Base-by-base conservation (phyloP, 352 stramenopile species). In the Globisporangium lucens region DNA sequence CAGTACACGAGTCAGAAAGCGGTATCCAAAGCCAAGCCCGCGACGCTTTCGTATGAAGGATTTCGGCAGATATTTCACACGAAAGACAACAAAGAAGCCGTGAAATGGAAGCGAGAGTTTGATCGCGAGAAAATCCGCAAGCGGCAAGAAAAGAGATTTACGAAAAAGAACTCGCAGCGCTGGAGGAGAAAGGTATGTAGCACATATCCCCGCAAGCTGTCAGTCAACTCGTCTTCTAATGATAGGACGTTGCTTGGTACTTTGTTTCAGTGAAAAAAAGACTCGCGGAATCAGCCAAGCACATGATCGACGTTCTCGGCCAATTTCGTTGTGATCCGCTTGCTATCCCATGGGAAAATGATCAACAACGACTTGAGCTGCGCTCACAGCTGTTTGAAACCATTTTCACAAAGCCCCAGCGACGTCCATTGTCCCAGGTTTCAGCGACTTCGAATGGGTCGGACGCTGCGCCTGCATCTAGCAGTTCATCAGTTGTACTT, bases 81-180 rank as follows among this genome's bases (percentile, higher is more conserved):
- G 2, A 71, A 75, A 30, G 77, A 93, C 51, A 59, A 55, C 2
- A 67, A 85, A 36, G 80, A 90, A 15, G 71, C 74, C 9, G 69
- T 70, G 2, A 76, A 67, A 10, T 94, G 87, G 87, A 81, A 80
- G 51, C 80, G 78, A 17, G 85, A 94, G 59, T 89, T 91, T 43
- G 83, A 93, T n/a, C 68, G 76, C 0, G 83, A 93, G 46, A 88
- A 86, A 35, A 67, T 76, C 1, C 76, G 75, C 0, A 66, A 79
- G 61, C 73, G 65, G 4, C 80, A 92, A 36, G 85, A 94, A 57
- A 90, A 51, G 83, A 90, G 56, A 85, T 91, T 22, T 91, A 91
- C 60, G 75, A 75, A 17, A 79, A 73, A 5, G 83, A 94, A 38
- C 71, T 93, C 47, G 73, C 80, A 15, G 75, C 73, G 3, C 66